Conservation (phyloP, 768 basidiomycete genomes). For the Rhodotorula diobovata region DNA sequence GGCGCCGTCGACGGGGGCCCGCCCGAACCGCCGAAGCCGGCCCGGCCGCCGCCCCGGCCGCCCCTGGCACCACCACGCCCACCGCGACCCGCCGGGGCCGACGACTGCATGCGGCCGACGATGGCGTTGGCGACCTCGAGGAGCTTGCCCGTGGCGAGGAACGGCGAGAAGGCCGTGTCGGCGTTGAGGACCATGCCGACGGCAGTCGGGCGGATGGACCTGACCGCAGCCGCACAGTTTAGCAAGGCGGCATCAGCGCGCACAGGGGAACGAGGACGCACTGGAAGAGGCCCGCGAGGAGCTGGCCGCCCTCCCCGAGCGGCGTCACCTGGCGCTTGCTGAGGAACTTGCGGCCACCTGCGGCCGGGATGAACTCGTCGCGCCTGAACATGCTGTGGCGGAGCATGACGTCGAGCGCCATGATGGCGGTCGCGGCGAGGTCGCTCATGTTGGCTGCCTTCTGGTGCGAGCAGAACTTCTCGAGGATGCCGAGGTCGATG, state of each 20-base stretch:
- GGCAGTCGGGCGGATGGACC: conserved; percentile 26
- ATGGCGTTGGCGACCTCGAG: conserved; percentile 22
- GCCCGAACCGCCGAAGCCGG: conserved; percentile 4
- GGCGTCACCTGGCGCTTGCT: not conserved
- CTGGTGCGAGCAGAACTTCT: conserved; percentile 2
- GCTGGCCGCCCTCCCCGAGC: conserved; percentile 26
- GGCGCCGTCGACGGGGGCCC: not conserved
- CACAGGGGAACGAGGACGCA: not conserved
- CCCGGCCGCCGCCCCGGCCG: conserved; percentile 5
- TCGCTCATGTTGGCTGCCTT: conserved; percentile 7
- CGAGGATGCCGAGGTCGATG: conserved; percentile 24
- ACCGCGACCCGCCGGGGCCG: not conserved
- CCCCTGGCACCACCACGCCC: conserved; percentile 14
- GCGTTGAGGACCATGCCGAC: conserved; percentile 31
- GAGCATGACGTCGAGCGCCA: conserved; percentile 30
- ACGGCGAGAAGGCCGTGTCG: conserved; percentile 36
- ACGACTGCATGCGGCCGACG: conserved; percentile 11
- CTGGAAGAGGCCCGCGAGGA: conserved; percentile 34
- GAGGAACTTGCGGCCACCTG: conserved; percentile 30
- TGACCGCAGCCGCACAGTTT: not conserved
- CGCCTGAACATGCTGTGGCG: conserved; percentile 22
- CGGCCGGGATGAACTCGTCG: conserved; percentile 9
- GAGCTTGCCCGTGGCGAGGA: conserved; percentile 25
- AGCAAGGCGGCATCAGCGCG: too few relatives aligned
- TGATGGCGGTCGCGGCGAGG: conserved; percentile 22